These are phyloP conservation scores for Fraxinus latifolia DNA, from an alignment of 305 asterid species.

Conservation along the genomic window DNA sequence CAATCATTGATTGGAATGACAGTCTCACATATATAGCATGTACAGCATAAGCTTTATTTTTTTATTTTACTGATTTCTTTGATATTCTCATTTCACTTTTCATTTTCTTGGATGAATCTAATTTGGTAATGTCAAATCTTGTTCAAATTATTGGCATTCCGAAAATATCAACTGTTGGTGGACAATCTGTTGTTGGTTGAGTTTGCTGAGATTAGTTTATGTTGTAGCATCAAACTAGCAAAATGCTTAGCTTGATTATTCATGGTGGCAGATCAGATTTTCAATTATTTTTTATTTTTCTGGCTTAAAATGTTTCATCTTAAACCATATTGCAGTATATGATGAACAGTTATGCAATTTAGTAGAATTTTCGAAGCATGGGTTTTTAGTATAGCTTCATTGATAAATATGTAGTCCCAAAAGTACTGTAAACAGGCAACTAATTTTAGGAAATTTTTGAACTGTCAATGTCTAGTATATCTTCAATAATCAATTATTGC, in stretches of 20 bases:
- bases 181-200: background rate
- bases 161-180: background rate
- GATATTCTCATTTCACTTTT: background rate
- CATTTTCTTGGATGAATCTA: background rate
- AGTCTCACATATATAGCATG: background rate
- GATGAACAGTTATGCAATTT: background rate
- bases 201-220: background rate
- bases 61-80: background rate
- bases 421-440: background rate
- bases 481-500: background rate
- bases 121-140: background rate
- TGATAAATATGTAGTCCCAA: background rate
- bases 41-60: background rate
- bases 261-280: background rate
- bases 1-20: background rate
- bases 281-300: background rate
- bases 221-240: background rate
- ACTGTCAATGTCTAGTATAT: background rate
- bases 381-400: background rate
- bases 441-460: background rate
- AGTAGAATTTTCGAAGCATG: background rate
- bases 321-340: background rate
- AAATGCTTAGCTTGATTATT: background rate
- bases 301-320: background rate
- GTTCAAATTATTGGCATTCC: background rate